phyloP scores from a whole-genome alignment of 805 yeast genomes.

The Brettanomyces nanus region DNA sequence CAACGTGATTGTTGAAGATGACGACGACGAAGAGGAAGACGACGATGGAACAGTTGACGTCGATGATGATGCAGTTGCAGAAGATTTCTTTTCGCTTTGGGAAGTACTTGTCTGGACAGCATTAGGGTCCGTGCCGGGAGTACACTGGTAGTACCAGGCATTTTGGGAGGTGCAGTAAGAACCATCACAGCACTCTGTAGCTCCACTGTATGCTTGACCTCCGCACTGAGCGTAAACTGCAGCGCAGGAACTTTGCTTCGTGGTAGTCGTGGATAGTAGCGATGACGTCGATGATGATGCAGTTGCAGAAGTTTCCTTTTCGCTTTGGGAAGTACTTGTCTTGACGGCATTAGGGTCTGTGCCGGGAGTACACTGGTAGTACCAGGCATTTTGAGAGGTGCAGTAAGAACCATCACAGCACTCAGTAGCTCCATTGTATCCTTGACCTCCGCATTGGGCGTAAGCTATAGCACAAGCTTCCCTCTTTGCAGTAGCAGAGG shows the following conservation, averaged over 20 bases:
- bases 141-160: slow-evolving; percentile 16
- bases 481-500: too few species aligned
- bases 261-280: background rate
- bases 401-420: slow-evolving; percentile 19
- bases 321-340: background rate
- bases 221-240: slow-evolving; percentile 19
- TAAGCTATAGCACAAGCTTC: slow-evolving; percentile 10
- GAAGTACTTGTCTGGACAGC: too few species aligned
- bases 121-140: background rate
- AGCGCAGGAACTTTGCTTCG: slow-evolving; percentile 5
- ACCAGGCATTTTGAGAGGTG: slow-evolving; percentile 16
- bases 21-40: background rate
- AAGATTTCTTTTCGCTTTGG: too few species aligned
- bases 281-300: background rate
- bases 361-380: slow-evolving; percentile 10
- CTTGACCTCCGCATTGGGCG: slow-evolving; percentile 20
- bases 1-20: background rate
- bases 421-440: slow-evolving; percentile 12
- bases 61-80: background rate
- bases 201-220: slow-evolving; percentile 14
- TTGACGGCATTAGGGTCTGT: background rate
- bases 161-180: slow-evolving; percentile 17
- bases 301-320: background rate
- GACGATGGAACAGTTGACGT: background rate
- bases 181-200: slow-evolving; percentile 16